phyloP scores from a whole-genome alignment of 177 flowering plant genomes.

The Vitis hybrid region DNA sequence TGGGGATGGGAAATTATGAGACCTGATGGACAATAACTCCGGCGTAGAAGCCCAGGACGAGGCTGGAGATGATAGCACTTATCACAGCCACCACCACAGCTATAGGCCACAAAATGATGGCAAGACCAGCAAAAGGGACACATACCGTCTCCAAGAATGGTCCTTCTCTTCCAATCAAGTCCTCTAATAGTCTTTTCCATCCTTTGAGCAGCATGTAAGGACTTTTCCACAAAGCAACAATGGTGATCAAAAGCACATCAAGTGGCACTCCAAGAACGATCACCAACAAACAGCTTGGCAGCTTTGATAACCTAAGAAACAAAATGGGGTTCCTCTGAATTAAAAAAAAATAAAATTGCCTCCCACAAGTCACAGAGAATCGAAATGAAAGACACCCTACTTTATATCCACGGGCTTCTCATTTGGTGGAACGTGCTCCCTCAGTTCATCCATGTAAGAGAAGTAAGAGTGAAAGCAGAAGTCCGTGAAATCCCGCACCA shows the following conservation, averaged over 20 bases:
- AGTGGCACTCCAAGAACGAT: slow-evolving; percentile 55
- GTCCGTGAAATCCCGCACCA: slow-evolving; percentile 76
- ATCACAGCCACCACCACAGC: slow-evolving; percentile 74
- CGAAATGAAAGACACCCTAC: slow-evolving; percentile 28
- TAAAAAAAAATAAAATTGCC: background rate
- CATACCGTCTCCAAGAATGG: slow-evolving; percentile 89
- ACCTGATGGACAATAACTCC: slow-evolving; percentile 88
- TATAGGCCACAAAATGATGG: slow-evolving; percentile 86
- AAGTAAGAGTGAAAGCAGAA: slow-evolving; percentile 96
- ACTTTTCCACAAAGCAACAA: slow-evolving; percentile 75
- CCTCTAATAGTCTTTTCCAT: slow-evolving; percentile 87
- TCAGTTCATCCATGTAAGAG: slow-evolving; percentile 88
- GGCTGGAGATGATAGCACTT: slow-evolving; percentile 58
- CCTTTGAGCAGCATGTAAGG: slow-evolving; percentile 89
- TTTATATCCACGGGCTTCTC: slow-evolving; percentile 65
- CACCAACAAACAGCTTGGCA: slow-evolving; percentile 69
- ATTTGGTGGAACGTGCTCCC: slow-evolving; percentile 45
- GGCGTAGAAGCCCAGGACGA: slow-evolving; percentile 65
- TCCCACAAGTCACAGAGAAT: background rate
- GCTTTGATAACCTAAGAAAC: slow-evolving; percentile 47
- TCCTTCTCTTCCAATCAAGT: slow-evolving; percentile 90
- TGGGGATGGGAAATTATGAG: background rate
- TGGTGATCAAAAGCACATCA: slow-evolving; percentile 60
- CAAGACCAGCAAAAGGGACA: slow-evolving; percentile 94
- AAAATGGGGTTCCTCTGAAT: background rate